Evolutionary conservation across 2,329 filamentous ascomycete species (phyloP).

Genomic region (Epicoccum sorghinum): DNA sequence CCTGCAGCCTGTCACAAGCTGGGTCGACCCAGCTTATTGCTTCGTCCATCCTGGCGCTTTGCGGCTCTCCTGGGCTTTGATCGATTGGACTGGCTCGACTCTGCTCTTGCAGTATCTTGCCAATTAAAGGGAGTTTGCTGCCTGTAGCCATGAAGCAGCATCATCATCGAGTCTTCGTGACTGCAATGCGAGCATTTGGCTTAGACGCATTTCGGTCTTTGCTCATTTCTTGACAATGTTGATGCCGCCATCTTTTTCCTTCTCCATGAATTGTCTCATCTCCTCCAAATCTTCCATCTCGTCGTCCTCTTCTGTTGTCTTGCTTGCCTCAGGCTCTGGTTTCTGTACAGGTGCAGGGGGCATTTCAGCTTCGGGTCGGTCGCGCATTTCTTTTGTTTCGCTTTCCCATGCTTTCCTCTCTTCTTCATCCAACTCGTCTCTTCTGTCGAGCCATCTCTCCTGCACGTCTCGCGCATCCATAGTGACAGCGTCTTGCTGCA

Average conservation of each 20-base stretch:
- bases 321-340: conserved; percentile 2
- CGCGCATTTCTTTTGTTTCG: conserved; percentile 62
- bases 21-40: neutral
- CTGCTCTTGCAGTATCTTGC: neutral
- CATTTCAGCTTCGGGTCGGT: conserved; percentile 22
- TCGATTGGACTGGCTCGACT: neutral
- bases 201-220: neutral
- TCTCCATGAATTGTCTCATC: conserved; percentile 47
- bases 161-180: neutral
- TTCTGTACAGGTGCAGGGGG: neutral
- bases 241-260: conserved; percentile 65
- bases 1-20: conserved; percentile 2
- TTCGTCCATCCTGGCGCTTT: neutral
- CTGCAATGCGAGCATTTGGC: neutral
- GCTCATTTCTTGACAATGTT: conserved; percentile 68
- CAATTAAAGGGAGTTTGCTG: neutral
- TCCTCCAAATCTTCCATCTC: conserved; percentile 49
- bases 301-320: conserved; percentile 31
- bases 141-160: neutral
- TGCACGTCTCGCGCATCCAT: conserved; percentile 90
- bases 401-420: conserved; percentile 78
- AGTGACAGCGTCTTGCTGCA: conserved; percentile 71
- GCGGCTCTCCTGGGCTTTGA: too few species aligned
- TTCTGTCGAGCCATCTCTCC: conserved; percentile 92
- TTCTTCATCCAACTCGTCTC: conserved; percentile 82